Evolutionary conservation across 345 rosid species (phyloP).

Genomic region (Populus nigra): DNA sequence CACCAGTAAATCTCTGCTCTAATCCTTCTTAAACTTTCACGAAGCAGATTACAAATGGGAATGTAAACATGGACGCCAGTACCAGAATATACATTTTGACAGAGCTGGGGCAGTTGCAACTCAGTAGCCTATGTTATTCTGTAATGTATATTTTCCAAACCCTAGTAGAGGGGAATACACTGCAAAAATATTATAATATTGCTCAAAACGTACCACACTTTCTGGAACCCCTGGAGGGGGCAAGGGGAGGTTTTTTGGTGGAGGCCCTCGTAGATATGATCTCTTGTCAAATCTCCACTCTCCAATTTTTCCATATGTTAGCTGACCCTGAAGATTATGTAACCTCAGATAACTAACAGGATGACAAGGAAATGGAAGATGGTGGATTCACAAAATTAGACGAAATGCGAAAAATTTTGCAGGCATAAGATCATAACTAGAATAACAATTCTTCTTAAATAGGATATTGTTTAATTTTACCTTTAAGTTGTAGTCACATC

Average conservation of each 20-base stretch:
- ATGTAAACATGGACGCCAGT: too few species aligned
- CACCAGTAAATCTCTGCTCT: not conserved
- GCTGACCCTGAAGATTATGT: slow-evolving; percentile 54
- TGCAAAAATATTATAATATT: not conserved
- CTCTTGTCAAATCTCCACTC: slow-evolving; percentile 98
- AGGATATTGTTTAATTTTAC: slow-evolving; percentile 28
- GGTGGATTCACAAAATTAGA: not conserved
- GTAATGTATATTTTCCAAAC: not conserved
- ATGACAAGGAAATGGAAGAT: not conserved
- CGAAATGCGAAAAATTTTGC: not conserved
- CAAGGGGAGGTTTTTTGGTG: slow-evolving; percentile 63
- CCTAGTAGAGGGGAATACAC: not conserved
- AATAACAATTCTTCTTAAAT: not conserved
- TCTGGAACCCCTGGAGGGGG: slow-evolving; percentile 93
- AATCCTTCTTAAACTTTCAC: not conserved
- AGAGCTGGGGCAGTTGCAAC: not conserved
- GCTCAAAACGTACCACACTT: slow-evolving; percentile 74
- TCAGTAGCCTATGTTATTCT: not conserved
- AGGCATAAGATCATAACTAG: not conserved
- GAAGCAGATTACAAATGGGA: not conserved
- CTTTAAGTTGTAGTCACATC: slow-evolving; percentile 87
- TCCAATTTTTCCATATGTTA: slow-evolving; percentile 79
- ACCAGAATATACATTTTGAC: not conserved
- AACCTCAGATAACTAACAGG: slow-evolving; percentile 1
- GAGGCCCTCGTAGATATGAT: slow-evolving; percentile 66